Evolutionary conservation across 2,329 filamentous ascomycete species (phyloP), one percentile per base, ranked within the genome.

Genomic region (Phaeosphaeriaceae sp.): DNA sequence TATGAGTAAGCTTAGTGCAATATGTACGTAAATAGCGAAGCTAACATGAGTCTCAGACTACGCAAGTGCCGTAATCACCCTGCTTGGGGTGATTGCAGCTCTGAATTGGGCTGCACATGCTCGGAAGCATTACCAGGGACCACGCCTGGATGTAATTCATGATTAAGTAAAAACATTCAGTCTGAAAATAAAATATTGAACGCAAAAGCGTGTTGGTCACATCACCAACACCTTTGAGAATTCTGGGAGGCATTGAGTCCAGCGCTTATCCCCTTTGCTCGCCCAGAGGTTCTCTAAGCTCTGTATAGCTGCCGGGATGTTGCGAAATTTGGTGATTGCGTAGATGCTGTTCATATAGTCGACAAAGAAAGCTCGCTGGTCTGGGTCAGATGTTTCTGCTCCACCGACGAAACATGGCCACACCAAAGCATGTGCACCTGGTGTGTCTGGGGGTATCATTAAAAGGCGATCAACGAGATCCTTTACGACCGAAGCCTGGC

Each of bases 1-100:
- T 38, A 71, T 71, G 67, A 70, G 66, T 71, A 51, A 56, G 56
- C 43, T 8, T 5, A 3, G 26, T 12, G 18, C 13, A 9, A n/a
- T 16, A 17, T 12, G 13, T 16, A 29, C 8, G 0, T 28, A n/a
- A 6, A 12, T 30, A 9, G n/a, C 12, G 3, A 11, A 9, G 17
- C 42, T 53, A 28, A 49, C 42, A 18, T 17, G 4, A 13, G 8
- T 12, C 5, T 29, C 7, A 57, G 54, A 58, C 20, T 58, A 60
- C 42, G 49, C 54, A 6, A 54, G 43, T 12, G 54, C 46, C 9
- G 54, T 58, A 6, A 56, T 60, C 42, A 48, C 47, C 5, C 52
- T 60, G 11, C 54, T 60, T 50, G 43, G 34, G 1, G n/a, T 58
- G 5, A 58, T 56, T 30, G 50, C 45, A 29, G 39, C 41, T 11